Conservation (phyloP, 371 early-diverging fungal species). For the Dichotomocladium elegans region DNA sequence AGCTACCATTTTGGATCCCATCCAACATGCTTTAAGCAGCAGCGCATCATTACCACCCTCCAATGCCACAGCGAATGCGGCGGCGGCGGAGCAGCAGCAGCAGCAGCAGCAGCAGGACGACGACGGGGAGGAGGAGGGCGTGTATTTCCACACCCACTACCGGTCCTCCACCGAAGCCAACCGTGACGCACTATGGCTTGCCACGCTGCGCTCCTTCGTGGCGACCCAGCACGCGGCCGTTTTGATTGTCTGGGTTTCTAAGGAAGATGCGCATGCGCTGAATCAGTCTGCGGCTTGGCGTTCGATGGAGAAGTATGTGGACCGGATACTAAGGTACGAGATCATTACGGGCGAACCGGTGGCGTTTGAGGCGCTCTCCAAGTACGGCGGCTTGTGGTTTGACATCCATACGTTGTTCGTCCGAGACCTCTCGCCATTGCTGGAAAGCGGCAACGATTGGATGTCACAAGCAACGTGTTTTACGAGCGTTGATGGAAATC, state of each 20-base stretch:
- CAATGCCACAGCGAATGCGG: too few species aligned
- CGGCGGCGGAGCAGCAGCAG: too few species aligned
- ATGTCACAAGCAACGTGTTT: conserved; percentile 35
- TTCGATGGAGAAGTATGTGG: background rate
- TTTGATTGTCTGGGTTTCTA: conserved; percentile 41
- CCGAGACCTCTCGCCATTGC: conserved; percentile 36
- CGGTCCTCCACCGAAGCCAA: conserved; percentile 10
- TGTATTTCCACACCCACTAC: conserved; percentile 42
- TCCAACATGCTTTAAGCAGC: conserved; percentile 5
- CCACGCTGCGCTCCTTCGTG: conserved; percentile 36
- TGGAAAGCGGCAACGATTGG: conserved; percentile 42
- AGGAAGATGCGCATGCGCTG: conserved; percentile 17
- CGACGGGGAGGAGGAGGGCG: conserved; percentile 13
- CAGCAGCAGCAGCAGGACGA: too few species aligned
- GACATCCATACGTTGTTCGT: conserved; percentile 40
- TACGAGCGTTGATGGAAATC: conserved; percentile 20
- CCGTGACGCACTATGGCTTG: conserved; percentile 31
- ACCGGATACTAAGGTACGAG: conserved; percentile 18
- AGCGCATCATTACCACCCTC: too few species aligned
- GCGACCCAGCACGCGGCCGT: conserved; percentile 36
- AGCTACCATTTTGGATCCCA: conserved; percentile 14
- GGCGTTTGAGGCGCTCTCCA: conserved; percentile 29
- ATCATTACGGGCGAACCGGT: background rate
- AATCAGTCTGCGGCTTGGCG: conserved; percentile 20
- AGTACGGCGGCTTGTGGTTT: conserved; percentile 51